Percentiles rank a stretch among this genome's conserved stretches.
Conservation (phyloP, 352 stramenopile genomes). For the Phytophthora megakarya region DNA sequence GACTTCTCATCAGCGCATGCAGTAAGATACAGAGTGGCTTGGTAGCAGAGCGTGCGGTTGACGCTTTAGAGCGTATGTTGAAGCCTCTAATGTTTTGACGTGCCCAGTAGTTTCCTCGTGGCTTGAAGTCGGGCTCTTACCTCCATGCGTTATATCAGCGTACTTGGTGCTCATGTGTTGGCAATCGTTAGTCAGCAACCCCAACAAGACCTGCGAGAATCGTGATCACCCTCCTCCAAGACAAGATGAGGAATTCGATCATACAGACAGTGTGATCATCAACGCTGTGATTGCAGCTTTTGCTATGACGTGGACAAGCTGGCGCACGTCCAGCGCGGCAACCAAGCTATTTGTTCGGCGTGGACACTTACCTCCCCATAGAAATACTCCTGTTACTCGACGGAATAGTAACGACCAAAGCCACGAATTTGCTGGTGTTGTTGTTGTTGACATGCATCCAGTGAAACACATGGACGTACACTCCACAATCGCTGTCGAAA, state of each 20-base stretch:
- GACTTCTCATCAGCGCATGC: constrained; percentile 70
- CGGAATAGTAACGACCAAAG: constrained; percentile 1
- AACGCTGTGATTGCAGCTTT: constrained; percentile 67
- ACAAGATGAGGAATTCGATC: constrained; percentile 11
- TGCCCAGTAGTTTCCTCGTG: constrained; percentile 56
- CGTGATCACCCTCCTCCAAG: constrained; percentile 8
- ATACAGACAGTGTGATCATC: constrained; percentile 46
- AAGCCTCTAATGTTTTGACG: constrained; percentile 4
- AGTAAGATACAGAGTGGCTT: too few species aligned
- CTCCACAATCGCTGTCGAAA: constrained; percentile 22
- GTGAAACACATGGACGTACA: constrained; percentile 9
- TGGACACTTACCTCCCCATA: neutral
- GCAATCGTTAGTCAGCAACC: constrained; percentile 69
- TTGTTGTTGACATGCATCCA: constrained; percentile 59
- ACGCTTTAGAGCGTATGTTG: too few species aligned
- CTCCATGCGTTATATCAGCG: constrained; percentile 69
- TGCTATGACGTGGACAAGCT: constrained; percentile 72
- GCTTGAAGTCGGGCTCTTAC: constrained; percentile 77
- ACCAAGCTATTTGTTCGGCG: constrained; percentile 67
- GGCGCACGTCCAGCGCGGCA: constrained; percentile 65
- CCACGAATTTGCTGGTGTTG: constrained; percentile 32
- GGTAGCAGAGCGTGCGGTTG: too few species aligned
- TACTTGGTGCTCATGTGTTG: constrained; percentile 83
- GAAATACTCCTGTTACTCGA: neutral
- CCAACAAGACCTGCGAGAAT: constrained; percentile 48